These are phyloP conservation scores for Colletotrichum eleusines DNA, from an alignment of 2,329 filamentous ascomycete genomes.

Conservation along the genomic window DNA sequence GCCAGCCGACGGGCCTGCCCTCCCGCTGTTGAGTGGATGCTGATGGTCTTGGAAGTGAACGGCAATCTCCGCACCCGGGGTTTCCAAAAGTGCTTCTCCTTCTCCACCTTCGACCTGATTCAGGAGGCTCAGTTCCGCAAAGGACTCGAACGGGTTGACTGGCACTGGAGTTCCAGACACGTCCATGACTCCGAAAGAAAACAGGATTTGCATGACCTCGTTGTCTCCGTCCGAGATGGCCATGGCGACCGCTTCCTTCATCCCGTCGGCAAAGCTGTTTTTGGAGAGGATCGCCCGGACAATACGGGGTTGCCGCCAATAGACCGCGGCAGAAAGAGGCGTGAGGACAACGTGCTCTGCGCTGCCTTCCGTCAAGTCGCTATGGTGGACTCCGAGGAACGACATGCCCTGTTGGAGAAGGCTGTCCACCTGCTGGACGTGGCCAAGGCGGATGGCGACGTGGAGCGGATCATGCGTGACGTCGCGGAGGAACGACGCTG, in stretches of 20 bases:
- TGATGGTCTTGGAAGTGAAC: accelerated
- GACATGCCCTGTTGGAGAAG: conserved; percentile 42
- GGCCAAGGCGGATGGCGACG: conserved; percentile 48
- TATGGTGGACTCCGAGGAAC: conserved; percentile 43
- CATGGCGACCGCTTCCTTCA: conserved; percentile 44
- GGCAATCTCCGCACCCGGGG: neutral
- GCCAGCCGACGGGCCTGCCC: neutral
- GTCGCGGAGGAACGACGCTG: conserved; percentile 40
- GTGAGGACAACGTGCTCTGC: conserved; percentile 42
- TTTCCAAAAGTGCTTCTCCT: too few species aligned
- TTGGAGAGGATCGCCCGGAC: conserved; percentile 44
- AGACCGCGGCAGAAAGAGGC: conserved; percentile 47
- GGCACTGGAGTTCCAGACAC: neutral
- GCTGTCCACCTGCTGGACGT: conserved; percentile 38
- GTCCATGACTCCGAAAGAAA: conserved; percentile 25
- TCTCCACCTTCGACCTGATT: neutral
- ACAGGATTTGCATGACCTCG: conserved; percentile 44
- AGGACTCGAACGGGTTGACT: conserved; percentile 6
- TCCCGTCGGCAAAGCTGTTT: conserved; percentile 34
- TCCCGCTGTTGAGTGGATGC: neutral
- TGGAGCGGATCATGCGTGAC: conserved; percentile 48
- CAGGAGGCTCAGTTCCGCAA: neutral
- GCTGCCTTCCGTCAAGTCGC: conserved; percentile 7
- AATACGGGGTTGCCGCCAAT: conserved; percentile 46
- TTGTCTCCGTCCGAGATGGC: conserved; percentile 41